Evolutionary conservation across 2,329 filamentous ascomycete species (phyloP), one percentile per base, ranked within the genome.

Genomic region (Madurella mycetomatis): DNA sequence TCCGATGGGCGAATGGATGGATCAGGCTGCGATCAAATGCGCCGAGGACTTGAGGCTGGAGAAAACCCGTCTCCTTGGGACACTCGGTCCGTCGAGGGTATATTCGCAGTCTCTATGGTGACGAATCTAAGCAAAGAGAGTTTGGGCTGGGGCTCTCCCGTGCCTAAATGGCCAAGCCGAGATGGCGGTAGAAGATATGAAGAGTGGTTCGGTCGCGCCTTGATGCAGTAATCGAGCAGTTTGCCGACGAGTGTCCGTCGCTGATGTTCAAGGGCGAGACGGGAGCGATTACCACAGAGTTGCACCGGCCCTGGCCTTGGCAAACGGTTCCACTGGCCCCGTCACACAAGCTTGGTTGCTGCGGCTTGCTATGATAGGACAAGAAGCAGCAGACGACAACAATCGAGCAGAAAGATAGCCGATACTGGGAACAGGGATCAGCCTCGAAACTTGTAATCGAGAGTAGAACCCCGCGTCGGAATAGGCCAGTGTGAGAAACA

Each of bases 1-100:
- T 49, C 47, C 57, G 60, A 54, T 56, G 50, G 55, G 41, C 46
- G 42, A 48, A 51, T 42, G 16, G 40, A 37, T 54, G 55, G 55
- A 58, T 59, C 57, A 58, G 58, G 51, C 58, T 54, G 46, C 53
- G 50, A 17, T 12, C 43, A 18, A 17, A 15, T 5, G 39, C 32
- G 43, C 34, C 49, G 17, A 19, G 16, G 47, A 47, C 16, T 16
- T 37, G 34, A 37, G 34, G 11, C 11, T 37, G 34, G 34, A 37
- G 13, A 37, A 37, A 37, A 37, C 11, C 34, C 13, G 34, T 11
- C 25, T 25, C 25, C 7, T 25, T 7, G 25, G 25, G 25, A 25
- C 25, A 25, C 25, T 7, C 3, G 25, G 7, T 7, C 25, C 25
- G 34, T 37, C 34, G 34, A 37, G 9, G 34, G 34, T n/a, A n/a